Conservation (phyloP, 306 rosid species). For the Sicyos edulis region DNA sequence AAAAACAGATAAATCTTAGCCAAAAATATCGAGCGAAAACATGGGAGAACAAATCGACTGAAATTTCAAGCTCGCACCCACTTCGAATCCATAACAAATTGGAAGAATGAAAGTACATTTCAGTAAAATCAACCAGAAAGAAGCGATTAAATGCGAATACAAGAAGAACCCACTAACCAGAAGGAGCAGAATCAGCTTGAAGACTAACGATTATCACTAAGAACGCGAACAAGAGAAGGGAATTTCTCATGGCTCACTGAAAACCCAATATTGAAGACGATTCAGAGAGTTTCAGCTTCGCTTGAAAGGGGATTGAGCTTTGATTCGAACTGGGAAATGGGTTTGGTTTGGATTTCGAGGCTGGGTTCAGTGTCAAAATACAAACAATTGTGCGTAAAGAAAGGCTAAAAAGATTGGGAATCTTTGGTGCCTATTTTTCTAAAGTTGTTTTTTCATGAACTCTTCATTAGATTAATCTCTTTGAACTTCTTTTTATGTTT, state of each 20-base stretch:
- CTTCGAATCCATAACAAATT: background rate
- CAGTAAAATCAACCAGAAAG: background rate
- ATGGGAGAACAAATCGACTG: background rate
- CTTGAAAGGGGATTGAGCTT: background rate
- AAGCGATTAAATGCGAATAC: conserved; percentile 8
- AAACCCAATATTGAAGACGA: background rate
- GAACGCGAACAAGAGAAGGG: conserved; percentile 31
- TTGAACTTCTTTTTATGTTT: background rate
- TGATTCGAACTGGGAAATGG: background rate
- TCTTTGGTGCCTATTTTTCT: background rate
- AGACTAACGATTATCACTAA: conserved; percentile 31
- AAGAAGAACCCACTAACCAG: conserved; percentile 45
- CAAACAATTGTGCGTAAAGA: background rate
- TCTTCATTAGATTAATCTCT: background rate
- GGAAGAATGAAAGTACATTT: background rate
- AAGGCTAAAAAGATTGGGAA: background rate
- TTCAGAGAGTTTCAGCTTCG: no score
- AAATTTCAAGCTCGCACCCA: conserved; percentile 1
- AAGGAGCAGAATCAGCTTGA: conserved; percentile 73
- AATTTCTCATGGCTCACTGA: conserved; percentile 43
- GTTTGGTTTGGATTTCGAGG: background rate
- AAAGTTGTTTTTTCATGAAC: background rate
- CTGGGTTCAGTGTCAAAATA: background rate
- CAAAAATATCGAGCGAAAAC: background rate
- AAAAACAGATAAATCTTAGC: background rate